Evolutionary conservation across 768 basidiomycete genomes (phyloP).

Genomic region (Cyclocybe aegerita): DNA sequence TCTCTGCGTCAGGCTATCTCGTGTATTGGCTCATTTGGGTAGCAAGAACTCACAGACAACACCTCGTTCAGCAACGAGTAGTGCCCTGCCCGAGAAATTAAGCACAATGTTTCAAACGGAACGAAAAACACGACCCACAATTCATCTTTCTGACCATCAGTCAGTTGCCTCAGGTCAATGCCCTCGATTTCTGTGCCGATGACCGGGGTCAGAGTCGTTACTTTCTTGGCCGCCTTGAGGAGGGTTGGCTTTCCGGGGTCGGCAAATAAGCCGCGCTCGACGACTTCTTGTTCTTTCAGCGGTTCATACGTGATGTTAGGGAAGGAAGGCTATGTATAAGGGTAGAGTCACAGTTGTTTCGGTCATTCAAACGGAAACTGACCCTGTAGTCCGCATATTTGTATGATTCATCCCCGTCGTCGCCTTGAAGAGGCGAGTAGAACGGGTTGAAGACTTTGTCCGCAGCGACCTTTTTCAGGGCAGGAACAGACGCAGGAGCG

Average conservation of each 20-base stretch:
- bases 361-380: slow-evolving; percentile 3
- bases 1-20: not conserved
- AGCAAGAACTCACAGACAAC: slow-evolving; percentile 60
- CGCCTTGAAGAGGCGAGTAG: slow-evolving; percentile 59
- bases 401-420: slow-evolving; percentile 52
- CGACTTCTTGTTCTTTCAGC: slow-evolving; percentile 53
- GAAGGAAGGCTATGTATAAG: slow-evolving; percentile 52
- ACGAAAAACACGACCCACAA: slow-evolving; percentile 43
- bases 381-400: slow-evolving; percentile 62
- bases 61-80: slow-evolving; percentile 73
- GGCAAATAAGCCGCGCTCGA: slow-evolving; percentile 66
- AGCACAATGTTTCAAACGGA: not conserved
- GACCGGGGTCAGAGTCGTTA: slow-evolving; percentile 65
- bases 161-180: slow-evolving; percentile 69
- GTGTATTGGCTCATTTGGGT: not conserved
- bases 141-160: slow-evolving; percentile 73
- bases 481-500: not conserved
- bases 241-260: slow-evolving; percentile 69
- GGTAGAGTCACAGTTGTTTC: not conserved
- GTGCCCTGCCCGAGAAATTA: slow-evolving; percentile 42
- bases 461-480: slow-evolving; percentile 13
- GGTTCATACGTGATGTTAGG: slow-evolving; percentile 67
- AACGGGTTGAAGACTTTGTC: slow-evolving; percentile 56
- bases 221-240: slow-evolving; percentile 62
- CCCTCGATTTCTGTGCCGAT: slow-evolving; percentile 78